Evolutionary conservation across 1,284 basidiomycete species (phyloP), one percentile per base, ranked within the genome.

Genomic region (Naganishia albida): DNA sequence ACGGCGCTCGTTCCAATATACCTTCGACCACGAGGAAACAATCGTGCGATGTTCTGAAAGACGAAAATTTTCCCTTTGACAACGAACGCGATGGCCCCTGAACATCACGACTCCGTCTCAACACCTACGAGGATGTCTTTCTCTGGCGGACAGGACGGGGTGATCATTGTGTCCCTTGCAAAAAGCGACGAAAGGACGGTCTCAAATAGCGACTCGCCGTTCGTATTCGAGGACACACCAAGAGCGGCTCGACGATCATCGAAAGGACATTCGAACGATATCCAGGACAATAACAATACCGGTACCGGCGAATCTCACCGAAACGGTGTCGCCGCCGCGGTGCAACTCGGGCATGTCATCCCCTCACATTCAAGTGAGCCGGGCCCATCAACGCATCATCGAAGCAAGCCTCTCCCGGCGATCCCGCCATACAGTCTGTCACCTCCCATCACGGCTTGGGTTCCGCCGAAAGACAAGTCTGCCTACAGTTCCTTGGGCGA

Each of bases 21-120:
- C 46, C 39, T 50, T 50, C 28, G 34, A 49, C 10, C 46, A 40
- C 28, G 20, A 56, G 46, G 46, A 49, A n/a, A 49, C 57, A 39
- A 39, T 40, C 46, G 46, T 39, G 49, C 30, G 46, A 60, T 60
- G 57, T 60, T 60, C 34, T 60, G 39, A 50, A 25, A 42, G 15
- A 7, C n/a, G 20, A 38, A 60, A 60, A 50, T 39, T 49, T 49
- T 50, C 34, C 46, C 38, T 50, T 26, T 15, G 25, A 16, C 26
- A 16, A 25, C 16, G 49, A 28, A 25, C 16, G 26, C 18, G 46
- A 48, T 48, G 46, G 46, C 46, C 23, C 46, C 46, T 13, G 20
- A 23, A 48, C 46, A 48, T 48, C 46, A 48, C 20, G 46, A 48
- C 46, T 25, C 34, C 13, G 51, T n/a, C 30, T 39, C 51, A 15